Percentiles rank a stretch among this genome's conserved stretches.
Conservation (phyloP, 805 yeast genomes). For the Metschnikowia baotianmanensis region DNA sequence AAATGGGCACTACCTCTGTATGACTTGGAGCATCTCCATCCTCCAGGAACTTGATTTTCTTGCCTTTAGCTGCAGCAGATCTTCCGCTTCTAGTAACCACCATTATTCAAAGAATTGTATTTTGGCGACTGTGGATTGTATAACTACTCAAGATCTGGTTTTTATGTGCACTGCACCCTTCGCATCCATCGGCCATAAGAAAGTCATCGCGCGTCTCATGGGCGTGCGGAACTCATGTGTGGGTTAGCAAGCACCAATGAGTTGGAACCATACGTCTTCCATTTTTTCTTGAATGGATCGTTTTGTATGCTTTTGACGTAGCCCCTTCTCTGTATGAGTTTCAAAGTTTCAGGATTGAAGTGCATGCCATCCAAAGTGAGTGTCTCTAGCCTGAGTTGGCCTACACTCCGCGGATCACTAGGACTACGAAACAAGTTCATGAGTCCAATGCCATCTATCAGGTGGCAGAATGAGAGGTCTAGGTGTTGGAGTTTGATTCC, state of each 20-base stretch:
- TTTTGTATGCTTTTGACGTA: conserved; percentile 21
- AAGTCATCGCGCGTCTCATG: conserved; percentile 10
- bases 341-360: conserved; percentile 29
- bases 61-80: conserved; percentile 18
- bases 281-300: conserved; percentile 27
- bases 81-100: conserved; percentile 30
- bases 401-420: not conserved
- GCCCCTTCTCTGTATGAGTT: conserved; percentile 17
- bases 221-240: conserved; percentile 13
- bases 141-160: too few relatives aligned
- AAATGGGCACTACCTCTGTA: conserved; percentile 10
- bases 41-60: conserved; percentile 34
- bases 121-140: too few relatives aligned
- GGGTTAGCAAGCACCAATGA: conserved; percentile 18
- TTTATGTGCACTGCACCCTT: not conserved
- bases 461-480: conserved; percentile 37
- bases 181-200: conserved; percentile 7
- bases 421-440: conserved; percentile 26
- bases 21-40: conserved; percentile 23
- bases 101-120: conserved; percentile 17
- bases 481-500: conserved; percentile 22
- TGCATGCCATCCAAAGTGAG: conserved; percentile 35
- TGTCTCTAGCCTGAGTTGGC: conserved; percentile 17
- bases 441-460: conserved; percentile 39
- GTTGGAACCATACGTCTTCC: conserved; percentile 39